A percentile compares a stretch with the other conserved stretches of the same genome.
Conservation (phyloP, 2,329 filamentous ascomycete species). For the Gyromitra esculenta region DNA sequence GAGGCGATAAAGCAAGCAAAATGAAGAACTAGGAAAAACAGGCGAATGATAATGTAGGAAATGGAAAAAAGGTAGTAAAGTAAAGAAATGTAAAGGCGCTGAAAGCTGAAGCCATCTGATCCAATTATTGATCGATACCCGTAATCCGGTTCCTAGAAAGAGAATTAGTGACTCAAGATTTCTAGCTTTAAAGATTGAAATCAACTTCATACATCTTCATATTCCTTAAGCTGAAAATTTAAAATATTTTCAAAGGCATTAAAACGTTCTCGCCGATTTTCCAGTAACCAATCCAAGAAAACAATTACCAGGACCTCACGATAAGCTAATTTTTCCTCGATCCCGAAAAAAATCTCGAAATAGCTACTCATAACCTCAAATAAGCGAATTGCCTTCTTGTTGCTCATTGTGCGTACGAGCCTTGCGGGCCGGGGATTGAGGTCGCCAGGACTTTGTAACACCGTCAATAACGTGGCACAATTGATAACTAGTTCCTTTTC, state of each 20-base stretch:
- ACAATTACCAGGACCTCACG: neutral
- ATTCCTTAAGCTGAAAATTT: constrained; percentile 1
- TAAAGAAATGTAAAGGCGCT: no score
- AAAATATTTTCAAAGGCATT: neutral
- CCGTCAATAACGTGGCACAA: neutral
- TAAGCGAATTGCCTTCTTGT: neutral
- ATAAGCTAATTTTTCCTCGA: neutral
- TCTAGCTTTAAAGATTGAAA: neutral
- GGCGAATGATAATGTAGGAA: no score
- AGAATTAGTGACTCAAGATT: neutral
- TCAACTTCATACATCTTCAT: constrained; percentile 3
- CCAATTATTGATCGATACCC: no score
- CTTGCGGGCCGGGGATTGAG: constrained; percentile 14
- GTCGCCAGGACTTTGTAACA: neutral
- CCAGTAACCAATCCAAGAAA: constrained; percentile 10
- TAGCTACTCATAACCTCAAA: neutral
- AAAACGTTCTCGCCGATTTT: constrained; percentile 4
- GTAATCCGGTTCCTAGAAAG: neutral
- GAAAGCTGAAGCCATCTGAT: no score
- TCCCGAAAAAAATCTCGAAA: neutral
- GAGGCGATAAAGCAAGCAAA: no score
- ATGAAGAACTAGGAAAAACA: no score
- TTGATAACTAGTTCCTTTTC: neutral
- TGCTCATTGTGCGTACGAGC: neutral
- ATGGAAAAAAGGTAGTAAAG: no score